These are phyloP conservation scores for Ustilago hordei DNA, from an alignment of 1,284 basidiomycete genomes.

Conservation along the genomic window DNA sequence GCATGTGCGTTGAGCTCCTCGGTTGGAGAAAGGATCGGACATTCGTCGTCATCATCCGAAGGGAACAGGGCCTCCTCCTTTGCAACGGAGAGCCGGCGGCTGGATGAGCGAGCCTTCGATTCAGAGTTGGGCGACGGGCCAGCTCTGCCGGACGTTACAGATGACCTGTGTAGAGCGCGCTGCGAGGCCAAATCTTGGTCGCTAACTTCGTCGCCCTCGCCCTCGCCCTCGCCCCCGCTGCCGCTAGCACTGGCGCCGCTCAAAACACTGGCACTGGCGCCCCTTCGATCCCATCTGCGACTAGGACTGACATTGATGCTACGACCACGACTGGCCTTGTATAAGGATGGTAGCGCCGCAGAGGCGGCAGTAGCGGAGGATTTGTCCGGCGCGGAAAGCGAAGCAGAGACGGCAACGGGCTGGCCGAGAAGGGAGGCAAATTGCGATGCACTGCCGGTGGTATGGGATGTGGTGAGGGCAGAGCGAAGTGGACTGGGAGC, in stretches of 20 bases:
- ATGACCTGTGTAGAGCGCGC: neutral
- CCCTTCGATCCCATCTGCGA: constrained; percentile 52
- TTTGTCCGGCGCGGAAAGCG: constrained; percentile 34
- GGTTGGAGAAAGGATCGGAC: constrained; percentile 23
- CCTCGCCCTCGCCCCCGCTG: constrained; percentile 41
- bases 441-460: constrained; percentile 34
- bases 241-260: constrained; percentile 48
- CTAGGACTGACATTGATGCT: constrained; percentile 55
- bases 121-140: neutral
- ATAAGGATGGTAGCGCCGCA: constrained; percentile 42
- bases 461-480: constrained; percentile 17
- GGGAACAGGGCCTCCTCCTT: constrained; percentile 46
- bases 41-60: constrained; percentile 49
- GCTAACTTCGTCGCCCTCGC: constrained; percentile 31
- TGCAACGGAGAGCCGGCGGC: constrained; percentile 23
- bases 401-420: constrained; percentile 33
- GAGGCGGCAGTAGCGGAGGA: constrained; percentile 21
- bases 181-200: constrained; percentile 19
- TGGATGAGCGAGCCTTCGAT: constrained; percentile 5
- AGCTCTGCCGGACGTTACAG: neutral
- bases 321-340: constrained; percentile 52
- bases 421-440: constrained; percentile 38
- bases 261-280: constrained; percentile 51
- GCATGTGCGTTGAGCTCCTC: constrained; percentile 11
- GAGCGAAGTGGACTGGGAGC: constrained; percentile 30